phyloP scores from a whole-genome alignment of 805 yeast genomes.

The Babjeviella inositovora region DNA sequence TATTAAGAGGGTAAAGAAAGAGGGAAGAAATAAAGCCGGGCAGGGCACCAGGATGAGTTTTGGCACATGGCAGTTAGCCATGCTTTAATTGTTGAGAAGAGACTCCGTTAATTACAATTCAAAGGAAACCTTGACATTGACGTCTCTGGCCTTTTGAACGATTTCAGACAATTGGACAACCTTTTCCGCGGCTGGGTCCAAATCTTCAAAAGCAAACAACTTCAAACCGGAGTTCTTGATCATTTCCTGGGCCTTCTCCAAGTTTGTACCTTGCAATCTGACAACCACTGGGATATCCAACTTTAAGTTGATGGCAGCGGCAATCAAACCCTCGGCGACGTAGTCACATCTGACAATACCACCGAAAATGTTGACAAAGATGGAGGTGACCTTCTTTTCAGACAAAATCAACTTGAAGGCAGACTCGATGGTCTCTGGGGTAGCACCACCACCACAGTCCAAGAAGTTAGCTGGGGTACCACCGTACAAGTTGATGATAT shows the following conservation, averaged over 20 bases:
- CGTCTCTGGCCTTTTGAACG: constrained; percentile 27
- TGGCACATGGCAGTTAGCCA: too few species aligned
- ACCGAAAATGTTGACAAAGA: constrained; percentile 96
- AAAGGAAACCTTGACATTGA: constrained; percentile 30
- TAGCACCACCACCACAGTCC: constrained; percentile 99
- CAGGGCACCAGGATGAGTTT: too few species aligned
- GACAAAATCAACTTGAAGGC: constrained; percentile 89
- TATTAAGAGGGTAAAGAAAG: too few species aligned
- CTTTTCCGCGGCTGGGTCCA: constrained; percentile 95
- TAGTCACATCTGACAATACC: constrained; percentile 99
- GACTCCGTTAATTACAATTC: too few species aligned
- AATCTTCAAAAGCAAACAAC: constrained; percentile 80
- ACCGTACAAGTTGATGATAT: constrained; percentile 93
- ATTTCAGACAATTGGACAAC: constrained; percentile 53
- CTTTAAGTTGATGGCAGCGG: constrained; percentile 84
- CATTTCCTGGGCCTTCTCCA: constrained; percentile 75
- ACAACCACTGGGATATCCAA: constrained; percentile 91
- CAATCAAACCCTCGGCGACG: constrained; percentile 94
- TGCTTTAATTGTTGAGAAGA: too few species aligned
- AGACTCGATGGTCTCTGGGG: constrained; percentile 93
- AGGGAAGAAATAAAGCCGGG: too few species aligned
- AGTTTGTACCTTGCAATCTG: constrained; percentile 97
- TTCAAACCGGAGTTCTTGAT: constrained; percentile 81
- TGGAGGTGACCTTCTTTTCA: constrained; percentile 81
- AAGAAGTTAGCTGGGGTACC: constrained; percentile 98